Conservation (phyloP, 2,329 filamentous ascomycete genomes). For the Fusarium algeriense region DNA sequence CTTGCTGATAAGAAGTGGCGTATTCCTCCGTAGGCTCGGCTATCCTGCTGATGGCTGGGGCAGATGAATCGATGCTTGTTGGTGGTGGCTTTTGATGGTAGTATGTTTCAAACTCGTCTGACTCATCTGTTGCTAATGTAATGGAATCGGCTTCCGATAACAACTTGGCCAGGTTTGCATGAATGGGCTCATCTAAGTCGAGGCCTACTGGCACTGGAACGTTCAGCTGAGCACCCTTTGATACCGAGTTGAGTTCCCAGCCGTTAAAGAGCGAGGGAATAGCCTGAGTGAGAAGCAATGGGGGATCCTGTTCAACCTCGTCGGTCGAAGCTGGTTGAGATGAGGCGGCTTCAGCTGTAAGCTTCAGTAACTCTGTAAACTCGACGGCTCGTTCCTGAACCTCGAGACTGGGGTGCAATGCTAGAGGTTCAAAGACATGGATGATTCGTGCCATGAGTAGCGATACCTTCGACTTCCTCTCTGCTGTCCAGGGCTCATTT, state of each 20-base stretch:
- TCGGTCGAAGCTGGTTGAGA: constrained; percentile 71
- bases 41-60: constrained; percentile 67
- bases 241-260: constrained; percentile 92
- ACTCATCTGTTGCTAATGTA: constrained; percentile 63
- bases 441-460: constrained; percentile 86
- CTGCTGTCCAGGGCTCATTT: constrained; percentile 75
- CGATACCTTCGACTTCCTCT: constrained; percentile 79
- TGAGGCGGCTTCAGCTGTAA: constrained; percentile 84
- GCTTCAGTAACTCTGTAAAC: constrained; percentile 87
- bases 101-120: constrained; percentile 76
- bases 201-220: constrained; percentile 83
- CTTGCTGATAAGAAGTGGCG: constrained; percentile 69
- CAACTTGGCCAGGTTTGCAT: constrained; percentile 76
- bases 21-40: constrained; percentile 63
- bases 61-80: constrained; percentile 63
- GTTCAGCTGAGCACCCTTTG: constrained; percentile 83
- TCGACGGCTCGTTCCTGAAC: constrained; percentile 96
- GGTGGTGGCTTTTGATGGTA: constrained; percentile 69
- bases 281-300: constrained; percentile 87
- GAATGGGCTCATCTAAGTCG: constrained; percentile 85
- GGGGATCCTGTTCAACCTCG: constrained; percentile 72
- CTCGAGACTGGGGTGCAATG: constrained; percentile 86
- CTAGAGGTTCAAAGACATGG: constrained; percentile 82
- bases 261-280: constrained; percentile 89
- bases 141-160: constrained; percentile 70